Evolutionary conservation across 1,284 basidiomycete genomes (phyloP).

Genomic region (Sporisorium exsertum): DNA sequence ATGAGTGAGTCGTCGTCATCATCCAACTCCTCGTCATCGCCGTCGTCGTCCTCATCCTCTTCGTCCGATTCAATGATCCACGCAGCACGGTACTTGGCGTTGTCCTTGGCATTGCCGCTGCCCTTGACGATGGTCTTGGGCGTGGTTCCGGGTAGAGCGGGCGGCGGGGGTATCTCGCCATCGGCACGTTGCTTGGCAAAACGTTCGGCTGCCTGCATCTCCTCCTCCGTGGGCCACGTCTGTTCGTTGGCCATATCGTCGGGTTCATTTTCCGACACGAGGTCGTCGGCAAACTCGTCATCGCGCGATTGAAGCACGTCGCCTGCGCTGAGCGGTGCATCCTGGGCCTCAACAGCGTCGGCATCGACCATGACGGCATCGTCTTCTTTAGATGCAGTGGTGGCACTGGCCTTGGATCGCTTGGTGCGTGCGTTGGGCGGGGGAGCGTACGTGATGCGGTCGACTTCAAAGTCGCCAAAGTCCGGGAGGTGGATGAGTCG

Average conservation of each 20-base stretch:
- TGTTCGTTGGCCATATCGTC: slow-evolving; percentile 93
- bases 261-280: slow-evolving; percentile 86
- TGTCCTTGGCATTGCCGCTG: slow-evolving; percentile 68
- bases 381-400: slow-evolving; percentile 23
- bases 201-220: slow-evolving; percentile 75
- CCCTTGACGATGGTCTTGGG: slow-evolving; percentile 62
- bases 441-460: slow-evolving; percentile 74
- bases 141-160: slow-evolving; percentile 70
- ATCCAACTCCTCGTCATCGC: slow-evolving; percentile 77
- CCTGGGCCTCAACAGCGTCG: slow-evolving; percentile 59
- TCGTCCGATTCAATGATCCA: slow-evolving; percentile 67
- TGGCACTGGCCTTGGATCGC: slow-evolving; percentile 37
- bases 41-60: slow-evolving; percentile 61
- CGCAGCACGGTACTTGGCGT: slow-evolving; percentile 61
- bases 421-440: slow-evolving; percentile 40
- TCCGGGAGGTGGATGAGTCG: slow-evolving; percentile 89
- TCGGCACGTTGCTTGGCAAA: slow-evolving; percentile 34
- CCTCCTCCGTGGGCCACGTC: slow-evolving; percentile 98
- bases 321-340: slow-evolving; percentile 69
- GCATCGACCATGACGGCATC: slow-evolving; percentile 26
- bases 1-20: slow-evolving; percentile 83
- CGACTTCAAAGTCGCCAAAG: slow-evolving; percentile 87
- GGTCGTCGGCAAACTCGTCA: slow-evolving; percentile 82
- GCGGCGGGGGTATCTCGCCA: slow-evolving; percentile 53
- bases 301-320: slow-evolving; percentile 74